Percentiles rank a stretch among this genome's conserved stretches.
phyloP scores from a whole-genome alignment of 441 rosid genomes.

The Adansonia rubrostipa region DNA sequence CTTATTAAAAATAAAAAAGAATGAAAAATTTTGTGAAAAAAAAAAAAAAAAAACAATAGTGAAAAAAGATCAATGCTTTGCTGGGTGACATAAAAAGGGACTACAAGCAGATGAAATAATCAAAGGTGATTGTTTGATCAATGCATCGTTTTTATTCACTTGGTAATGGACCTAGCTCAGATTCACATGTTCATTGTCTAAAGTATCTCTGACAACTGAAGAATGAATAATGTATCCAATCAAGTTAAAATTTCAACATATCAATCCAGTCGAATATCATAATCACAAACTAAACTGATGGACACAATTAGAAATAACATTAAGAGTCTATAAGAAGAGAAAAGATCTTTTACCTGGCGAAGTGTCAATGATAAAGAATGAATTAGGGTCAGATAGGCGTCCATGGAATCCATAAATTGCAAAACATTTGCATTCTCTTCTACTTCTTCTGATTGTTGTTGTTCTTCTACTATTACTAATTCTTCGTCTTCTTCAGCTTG shows the following conservation, averaged over 20 bases:
- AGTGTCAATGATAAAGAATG: slow-evolving; percentile 70
- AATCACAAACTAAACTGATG: slow-evolving; percentile 1
- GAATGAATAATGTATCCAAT: neutral
- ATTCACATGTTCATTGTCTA: neutral
- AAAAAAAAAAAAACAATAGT: neutral
- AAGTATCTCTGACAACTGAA: neutral
- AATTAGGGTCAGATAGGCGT: slow-evolving; percentile 54
- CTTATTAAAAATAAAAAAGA: neutral
- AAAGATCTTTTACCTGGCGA: slow-evolving; percentile 59
- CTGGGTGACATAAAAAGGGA: slow-evolving; percentile 4
- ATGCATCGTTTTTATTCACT: neutral
- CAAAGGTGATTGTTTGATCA: neutral
- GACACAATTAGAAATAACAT: slow-evolving; percentile 10
- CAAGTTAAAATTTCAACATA: slow-evolving; percentile 1
- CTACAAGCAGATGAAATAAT: neutral
- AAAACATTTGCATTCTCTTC: slow-evolving; percentile 42
- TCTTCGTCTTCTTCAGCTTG: slow-evolving; percentile 16
- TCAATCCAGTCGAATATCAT: neutral
- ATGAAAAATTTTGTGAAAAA: neutral
- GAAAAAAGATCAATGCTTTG: neutral
- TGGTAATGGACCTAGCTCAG: neutral
- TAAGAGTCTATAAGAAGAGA: neutral
- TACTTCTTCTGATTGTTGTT: slow-evolving; percentile 30
- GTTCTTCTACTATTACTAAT: slow-evolving; percentile 22
- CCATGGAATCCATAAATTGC: slow-evolving; percentile 80